Percentiles rank a stretch among this genome's conserved stretches.
These are phyloP conservation scores for Mycena metata DNA, from an alignment of 768 basidiomycete species.

Conservation along the genomic window DNA sequence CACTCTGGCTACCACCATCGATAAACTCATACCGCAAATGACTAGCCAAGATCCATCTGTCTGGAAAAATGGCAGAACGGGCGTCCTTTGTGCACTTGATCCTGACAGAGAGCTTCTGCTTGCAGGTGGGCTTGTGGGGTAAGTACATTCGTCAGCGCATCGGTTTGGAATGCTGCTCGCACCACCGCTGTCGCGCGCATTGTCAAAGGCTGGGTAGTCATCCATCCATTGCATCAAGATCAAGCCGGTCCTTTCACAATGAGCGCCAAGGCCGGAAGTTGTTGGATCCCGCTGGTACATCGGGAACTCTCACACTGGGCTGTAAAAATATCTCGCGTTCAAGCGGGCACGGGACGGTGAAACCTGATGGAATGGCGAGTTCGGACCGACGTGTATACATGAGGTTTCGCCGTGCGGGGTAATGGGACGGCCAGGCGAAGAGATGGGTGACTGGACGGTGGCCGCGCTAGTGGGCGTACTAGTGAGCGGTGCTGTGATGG, in stretches of 20 bases:
- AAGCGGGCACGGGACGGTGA: conserved; percentile 9
- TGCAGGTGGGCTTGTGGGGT: neutral
- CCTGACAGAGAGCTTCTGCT: neutral
- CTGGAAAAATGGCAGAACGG: neutral
- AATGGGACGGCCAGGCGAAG: neutral
- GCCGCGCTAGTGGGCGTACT: neutral
- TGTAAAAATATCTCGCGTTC: neutral
- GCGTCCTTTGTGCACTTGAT: conserved; percentile 3
- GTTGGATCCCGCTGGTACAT: neutral
- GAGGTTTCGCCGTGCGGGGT: conserved; percentile 20
- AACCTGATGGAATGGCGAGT: conserved; percentile 13
- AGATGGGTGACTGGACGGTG: neutral
- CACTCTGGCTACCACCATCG: neutral
- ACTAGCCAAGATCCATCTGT: neutral
- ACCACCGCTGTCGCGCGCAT: neutral
- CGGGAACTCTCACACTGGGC: neutral
- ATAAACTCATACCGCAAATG: neutral
- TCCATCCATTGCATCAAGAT: neutral
- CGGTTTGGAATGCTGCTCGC: neutral
- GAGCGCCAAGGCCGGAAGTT: neutral
- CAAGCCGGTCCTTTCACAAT: neutral
- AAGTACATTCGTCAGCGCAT: neutral
- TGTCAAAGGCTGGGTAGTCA: neutral
- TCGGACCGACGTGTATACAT: conserved; percentile 4
- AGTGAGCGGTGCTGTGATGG: neutral